Evolutionary conservation across 352 stramenopile species (phyloP).

Genomic region (Phytophthora pinifolia): DNA sequence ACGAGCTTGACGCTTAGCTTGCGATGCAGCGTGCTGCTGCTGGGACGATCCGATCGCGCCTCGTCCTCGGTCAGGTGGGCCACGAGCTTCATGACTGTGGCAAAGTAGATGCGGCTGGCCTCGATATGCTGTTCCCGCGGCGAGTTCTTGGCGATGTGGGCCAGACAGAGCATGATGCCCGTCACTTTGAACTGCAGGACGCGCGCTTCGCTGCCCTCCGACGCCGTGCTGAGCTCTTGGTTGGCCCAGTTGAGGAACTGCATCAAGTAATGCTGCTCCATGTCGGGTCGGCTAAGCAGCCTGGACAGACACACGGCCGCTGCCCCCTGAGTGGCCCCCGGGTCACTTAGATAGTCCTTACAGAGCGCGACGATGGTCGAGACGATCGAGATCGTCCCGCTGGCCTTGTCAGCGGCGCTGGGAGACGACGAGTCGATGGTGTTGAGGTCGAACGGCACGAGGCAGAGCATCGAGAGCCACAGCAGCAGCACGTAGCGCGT

Average conservation of each 20-base stretch:
- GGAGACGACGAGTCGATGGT: slow-evolving; percentile 92
- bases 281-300: slow-evolving; percentile 95
- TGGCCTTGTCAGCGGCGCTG: slow-evolving; percentile 11
- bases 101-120: slow-evolving; percentile 74
- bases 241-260: slow-evolving; percentile 92
- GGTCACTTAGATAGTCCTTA: slow-evolving; percentile 85
- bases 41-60: slow-evolving; percentile 32
- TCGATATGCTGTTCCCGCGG: slow-evolving; percentile 70
- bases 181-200: slow-evolving; percentile 77
- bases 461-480: slow-evolving; percentile 97
- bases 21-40: slow-evolving; percentile 84
- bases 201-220: slow-evolving; percentile 37
- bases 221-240: slow-evolving; percentile 44
- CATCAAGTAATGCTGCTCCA: slow-evolving; percentile 90
- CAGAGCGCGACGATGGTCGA: slow-evolving; percentile 80
- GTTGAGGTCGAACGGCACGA: slow-evolving; percentile 97
- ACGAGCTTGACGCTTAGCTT: slow-evolving; percentile 98
- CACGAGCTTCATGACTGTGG: slow-evolving; percentile 70
- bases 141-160: slow-evolving; percentile 80
- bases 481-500: slow-evolving; percentile 92
- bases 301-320: slow-evolving; percentile 94
- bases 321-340: slow-evolving; percentile 88
- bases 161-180: slow-evolving; percentile 77
- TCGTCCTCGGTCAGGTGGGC: slow-evolving; percentile 59
- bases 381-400: slow-evolving; percentile 62